A percentile compares a stretch with the other conserved stretches of the same genome.
phyloP scores from a whole-genome alignment of 257 asterid genomes.

The Primulina tabacum region DNA sequence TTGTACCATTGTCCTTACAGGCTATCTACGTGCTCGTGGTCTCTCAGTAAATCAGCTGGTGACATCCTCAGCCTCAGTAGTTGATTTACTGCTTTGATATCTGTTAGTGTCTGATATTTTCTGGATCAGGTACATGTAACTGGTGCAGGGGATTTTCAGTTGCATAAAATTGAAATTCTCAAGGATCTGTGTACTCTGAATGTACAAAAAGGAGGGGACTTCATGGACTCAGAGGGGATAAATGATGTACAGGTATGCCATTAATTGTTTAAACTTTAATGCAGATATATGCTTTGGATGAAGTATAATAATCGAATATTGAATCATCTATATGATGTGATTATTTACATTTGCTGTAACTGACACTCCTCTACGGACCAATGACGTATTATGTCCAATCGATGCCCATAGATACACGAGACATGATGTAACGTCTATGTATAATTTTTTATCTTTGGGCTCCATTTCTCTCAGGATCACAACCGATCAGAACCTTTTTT shows the following conservation, averaged over 20 bases:
- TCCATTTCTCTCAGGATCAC: background rate
- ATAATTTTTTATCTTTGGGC: background rate
- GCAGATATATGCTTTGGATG: background rate
- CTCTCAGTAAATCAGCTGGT: conserved; percentile 96
- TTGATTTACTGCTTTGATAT: conserved; percentile 16
- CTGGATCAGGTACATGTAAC: conserved; percentile 83
- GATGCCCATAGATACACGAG: background rate
- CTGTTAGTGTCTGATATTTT: conserved; percentile 32
- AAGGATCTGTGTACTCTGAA: conserved; percentile 79
- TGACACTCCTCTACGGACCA: background rate
- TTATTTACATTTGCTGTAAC: conserved; percentile 5
- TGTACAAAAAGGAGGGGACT: conserved; percentile 56
- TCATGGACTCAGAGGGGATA: conserved; percentile 64
- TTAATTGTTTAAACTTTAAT: background rate
- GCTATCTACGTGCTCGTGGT: conserved; percentile 70
- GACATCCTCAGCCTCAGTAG: conserved; percentile 29
- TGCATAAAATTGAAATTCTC: conserved; percentile 78
- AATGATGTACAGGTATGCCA: conserved; percentile 48
- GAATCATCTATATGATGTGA: background rate
- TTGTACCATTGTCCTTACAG: conserved; percentile 73
- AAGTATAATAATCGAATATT: background rate
- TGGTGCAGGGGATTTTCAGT: conserved; percentile 94
- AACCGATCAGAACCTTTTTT: background rate
- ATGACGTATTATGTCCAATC: conserved; percentile 6
- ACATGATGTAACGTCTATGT: background rate